phyloP scores from a whole-genome alignment of 2,329 filamentous ascomycete species.

The Pyrenochaeta sp. region DNA sequence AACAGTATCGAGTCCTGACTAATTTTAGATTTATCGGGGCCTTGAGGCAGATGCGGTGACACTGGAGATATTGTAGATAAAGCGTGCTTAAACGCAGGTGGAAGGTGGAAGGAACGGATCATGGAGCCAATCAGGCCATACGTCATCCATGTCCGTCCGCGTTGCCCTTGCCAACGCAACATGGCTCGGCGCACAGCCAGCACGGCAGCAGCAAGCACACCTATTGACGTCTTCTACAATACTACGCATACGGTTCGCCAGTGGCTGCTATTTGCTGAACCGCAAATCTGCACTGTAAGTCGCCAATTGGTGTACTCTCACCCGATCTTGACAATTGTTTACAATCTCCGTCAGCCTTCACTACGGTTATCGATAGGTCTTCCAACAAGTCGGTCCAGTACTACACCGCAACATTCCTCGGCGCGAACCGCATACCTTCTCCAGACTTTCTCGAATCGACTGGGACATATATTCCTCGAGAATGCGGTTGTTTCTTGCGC shows the following conservation, averaged over 20 bases:
- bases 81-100: constrained; percentile 3
- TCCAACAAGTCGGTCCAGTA: constrained; percentile 8
- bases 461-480: constrained; percentile 13
- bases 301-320: constrained; percentile 2
- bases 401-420: constrained; percentile 12
- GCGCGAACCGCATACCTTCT: constrained; percentile 18
- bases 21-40: background rate
- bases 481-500: constrained; percentile 39
- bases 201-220: constrained; percentile 12
- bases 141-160: constrained; percentile 7
- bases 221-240: constrained; percentile 14
- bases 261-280: background rate
- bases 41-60: background rate
- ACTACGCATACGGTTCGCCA: background rate
- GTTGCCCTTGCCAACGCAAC: constrained; percentile 14
- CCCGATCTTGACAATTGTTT: constrained; percentile 22
- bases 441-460: constrained; percentile 6
- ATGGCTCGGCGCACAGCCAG: background rate
- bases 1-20: background rate
- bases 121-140: constrained; percentile 2
- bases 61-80: background rate
- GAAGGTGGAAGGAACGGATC: background rate
- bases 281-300: background rate
- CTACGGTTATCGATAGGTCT: constrained; percentile 14
- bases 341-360: constrained; percentile 10